Evolutionary conservation across 352 stramenopile genomes (phyloP), one percentile per base, ranked within the genome.

Genomic region (Phytophthora chlamydospora): DNA sequence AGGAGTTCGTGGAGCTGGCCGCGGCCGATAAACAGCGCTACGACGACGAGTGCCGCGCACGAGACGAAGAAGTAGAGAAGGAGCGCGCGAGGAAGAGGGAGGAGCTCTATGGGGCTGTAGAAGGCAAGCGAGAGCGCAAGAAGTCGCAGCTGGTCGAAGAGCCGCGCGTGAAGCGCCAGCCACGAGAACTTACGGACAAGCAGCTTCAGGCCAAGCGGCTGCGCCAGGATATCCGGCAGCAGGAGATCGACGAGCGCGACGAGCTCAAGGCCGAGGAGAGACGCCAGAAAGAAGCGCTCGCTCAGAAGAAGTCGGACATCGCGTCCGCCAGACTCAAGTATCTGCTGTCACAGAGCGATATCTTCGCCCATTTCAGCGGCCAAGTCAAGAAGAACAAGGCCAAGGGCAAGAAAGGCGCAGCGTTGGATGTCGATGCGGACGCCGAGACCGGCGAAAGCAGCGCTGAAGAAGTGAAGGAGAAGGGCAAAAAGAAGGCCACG

Each of bases 311-410:
- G 45, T 90, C 85, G 10, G 79, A 91, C 2, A 90, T 90, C 16
- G 87, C 87, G 24, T 90, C 86, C 10, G 87, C 85, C 38, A 71
- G 87, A 54, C 80, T 99, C 41, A 78, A 98, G 58, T 99, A 98
- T 72, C 63, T 99, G 41, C 84, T 99, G 27, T 91, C 85, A 0
- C 97, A 99, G 71, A 98, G 90, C 33, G 97, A 99, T 57, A 97
- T 99, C 11, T 99, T 99, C 76, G 92, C 94, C 34, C 96, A 99
- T 63, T 99, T 99, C 72, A 88, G 97, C 51, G 93, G 94, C 14
- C 92, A 96, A 71, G 81, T 89, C 27, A 82, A 90, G 29, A 76
- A 68, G 21, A 91, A 87, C 16, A 85, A 90, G 52, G 41, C 42
- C 11, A 77, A 68, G 19, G 58, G 58, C 3, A 71, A 71, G 43